phyloP scores from a whole-genome alignment of 1,284 basidiomycete species.

The Moesziomyces sp. region DNA sequence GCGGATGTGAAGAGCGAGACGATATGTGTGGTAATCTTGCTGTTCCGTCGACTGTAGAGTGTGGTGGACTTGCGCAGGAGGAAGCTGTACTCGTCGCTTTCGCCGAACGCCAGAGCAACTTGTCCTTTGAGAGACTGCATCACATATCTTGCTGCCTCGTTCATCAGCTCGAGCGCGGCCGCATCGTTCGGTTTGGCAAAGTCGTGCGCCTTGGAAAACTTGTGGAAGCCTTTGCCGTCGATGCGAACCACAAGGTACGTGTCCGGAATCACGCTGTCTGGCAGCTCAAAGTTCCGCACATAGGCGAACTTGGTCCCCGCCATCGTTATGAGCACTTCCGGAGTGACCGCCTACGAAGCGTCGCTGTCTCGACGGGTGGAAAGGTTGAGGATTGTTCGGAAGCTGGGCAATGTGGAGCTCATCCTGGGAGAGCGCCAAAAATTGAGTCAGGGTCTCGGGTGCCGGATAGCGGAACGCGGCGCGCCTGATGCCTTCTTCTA shows the following conservation, averaged over 20 bases:
- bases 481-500: too few species aligned
- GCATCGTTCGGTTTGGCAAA: constrained; percentile 93
- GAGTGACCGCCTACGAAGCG: not conserved
- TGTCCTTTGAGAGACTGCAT: constrained; percentile 72
- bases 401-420: constrained; percentile 10
- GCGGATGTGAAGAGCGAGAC: constrained; percentile 91
- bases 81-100: constrained; percentile 98
- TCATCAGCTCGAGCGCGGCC: constrained; percentile 89
- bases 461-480: constrained; percentile 26
- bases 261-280: constrained; percentile 84
- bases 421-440: constrained; percentile 1
- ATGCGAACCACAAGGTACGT: constrained; percentile 87
- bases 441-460: constrained; percentile 8
- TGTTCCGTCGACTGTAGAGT: constrained; percentile 80
- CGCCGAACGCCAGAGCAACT: constrained; percentile 78
- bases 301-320: constrained; percentile 91
- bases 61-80: constrained; percentile 80
- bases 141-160: constrained; percentile 82
- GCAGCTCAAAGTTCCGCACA: constrained; percentile 88
- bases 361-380: not conserved
- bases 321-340: constrained; percentile 72
- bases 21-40: constrained; percentile 89
- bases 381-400: not conserved
- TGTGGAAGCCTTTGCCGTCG: constrained; percentile 94
- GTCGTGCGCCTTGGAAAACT: constrained; percentile 85